These are phyloP conservation scores for Krasilnikovozyma curviuscula DNA, from an alignment of 768 basidiomycete species.

Conservation along the genomic window DNA sequence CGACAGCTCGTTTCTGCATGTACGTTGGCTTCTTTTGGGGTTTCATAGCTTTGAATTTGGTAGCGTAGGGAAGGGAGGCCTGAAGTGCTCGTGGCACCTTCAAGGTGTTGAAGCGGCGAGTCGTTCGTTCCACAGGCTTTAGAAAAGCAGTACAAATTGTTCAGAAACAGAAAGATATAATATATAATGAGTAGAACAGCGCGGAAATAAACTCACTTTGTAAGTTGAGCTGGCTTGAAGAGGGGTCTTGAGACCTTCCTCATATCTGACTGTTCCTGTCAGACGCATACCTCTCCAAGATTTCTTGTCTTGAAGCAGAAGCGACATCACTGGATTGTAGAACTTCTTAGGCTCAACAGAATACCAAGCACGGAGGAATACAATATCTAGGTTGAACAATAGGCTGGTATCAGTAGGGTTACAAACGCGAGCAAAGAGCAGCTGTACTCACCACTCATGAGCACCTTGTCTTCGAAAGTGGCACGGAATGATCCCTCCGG, in stretches of 20 bases:
- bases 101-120: constrained; percentile 76
- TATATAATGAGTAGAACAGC: background rate
- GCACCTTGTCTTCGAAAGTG: constrained; percentile 92
- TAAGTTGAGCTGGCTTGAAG: constrained; percentile 67
- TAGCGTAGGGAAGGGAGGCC: constrained; percentile 70
- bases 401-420: no score
- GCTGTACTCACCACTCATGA: constrained; percentile 80
- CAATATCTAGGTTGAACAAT: constrained; percentile 48
- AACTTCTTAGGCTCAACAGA: constrained; percentile 83
- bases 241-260: constrained; percentile 66
- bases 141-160: background rate
- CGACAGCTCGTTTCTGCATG: constrained; percentile 80
- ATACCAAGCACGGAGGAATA: constrained; percentile 94
- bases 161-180: background rate
- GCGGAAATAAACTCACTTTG: constrained; percentile 31
- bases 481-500: constrained; percentile 91
- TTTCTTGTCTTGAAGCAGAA: constrained; percentile 63
- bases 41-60: constrained; percentile 69
- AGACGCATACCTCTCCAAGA: constrained; percentile 87
- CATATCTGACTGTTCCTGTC: constrained; percentile 78
- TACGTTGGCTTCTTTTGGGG: constrained; percentile 56
- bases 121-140: constrained; percentile 47
- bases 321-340: constrained; percentile 88
- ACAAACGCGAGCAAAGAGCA: no score
- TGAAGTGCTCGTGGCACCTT: constrained; percentile 79